These are phyloP conservation scores for Cymodocea nodosa DNA, from an alignment of 116 monocot species.

Conservation along the genomic window DNA sequence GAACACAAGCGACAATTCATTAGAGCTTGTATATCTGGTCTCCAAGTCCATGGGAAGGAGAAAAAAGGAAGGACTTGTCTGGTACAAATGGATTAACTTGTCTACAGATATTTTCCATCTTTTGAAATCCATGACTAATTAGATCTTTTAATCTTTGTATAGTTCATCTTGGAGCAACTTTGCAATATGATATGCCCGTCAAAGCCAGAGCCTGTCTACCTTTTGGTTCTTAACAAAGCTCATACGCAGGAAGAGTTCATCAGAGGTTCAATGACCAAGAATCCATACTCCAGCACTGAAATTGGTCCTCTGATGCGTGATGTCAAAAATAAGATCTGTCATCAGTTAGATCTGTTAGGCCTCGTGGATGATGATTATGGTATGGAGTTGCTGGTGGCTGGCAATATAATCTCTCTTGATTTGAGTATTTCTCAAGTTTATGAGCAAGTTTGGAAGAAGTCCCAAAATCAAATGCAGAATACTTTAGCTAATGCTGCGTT, in stretches of 20 bases:
- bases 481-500: constrained; percentile 33
- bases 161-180: constrained; percentile 98
- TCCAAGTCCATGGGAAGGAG: constrained; percentile 74
- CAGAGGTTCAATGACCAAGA: constrained; percentile 96
- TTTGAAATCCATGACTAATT: not conserved
- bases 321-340: constrained; percentile 97
- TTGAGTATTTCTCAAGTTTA: constrained; percentile 94
- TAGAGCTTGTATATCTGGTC: constrained; percentile 84
- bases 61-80: constrained; percentile 62
- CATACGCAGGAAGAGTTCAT: constrained; percentile 99
- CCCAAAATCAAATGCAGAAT: constrained; percentile 55
- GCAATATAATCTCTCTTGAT: constrained; percentile 96
- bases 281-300: constrained; percentile 89
- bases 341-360: constrained; percentile 85
- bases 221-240: constrained; percentile 80
- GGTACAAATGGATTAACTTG: constrained; percentile 29
- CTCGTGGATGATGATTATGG: constrained; percentile 91
- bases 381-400: constrained; percentile 95
- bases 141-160: constrained; percentile 13
- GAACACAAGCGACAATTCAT: constrained; percentile 92
- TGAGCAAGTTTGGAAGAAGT: constrained; percentile 98
- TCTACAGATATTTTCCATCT: not conserved
- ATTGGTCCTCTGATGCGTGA: constrained; percentile 95
- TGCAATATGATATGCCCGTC: constrained; percentile 94
- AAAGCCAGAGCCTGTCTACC: constrained; percentile 89